Percentiles rank a stretch among this genome's conserved stretches.
Evolutionary conservation across 2,329 filamentous ascomycete genomes (phyloP).

Genomic region (Epicoccum nigrum): DNA sequence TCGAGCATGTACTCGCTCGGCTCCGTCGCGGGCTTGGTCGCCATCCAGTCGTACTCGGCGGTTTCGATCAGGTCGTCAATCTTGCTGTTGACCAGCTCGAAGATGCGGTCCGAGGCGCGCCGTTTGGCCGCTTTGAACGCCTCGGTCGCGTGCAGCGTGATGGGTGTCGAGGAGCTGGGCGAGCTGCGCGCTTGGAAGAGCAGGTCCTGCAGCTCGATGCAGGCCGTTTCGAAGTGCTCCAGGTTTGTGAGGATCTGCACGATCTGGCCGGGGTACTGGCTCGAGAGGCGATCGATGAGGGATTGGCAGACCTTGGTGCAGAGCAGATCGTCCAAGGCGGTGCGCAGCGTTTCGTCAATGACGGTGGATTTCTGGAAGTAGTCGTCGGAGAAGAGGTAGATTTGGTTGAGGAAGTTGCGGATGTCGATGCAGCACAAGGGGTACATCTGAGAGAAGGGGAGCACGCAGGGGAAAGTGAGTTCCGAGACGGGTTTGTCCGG

Average conservation of each 20-base stretch:
- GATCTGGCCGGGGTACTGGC: constrained; percentile 95
- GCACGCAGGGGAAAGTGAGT: constrained; percentile 86
- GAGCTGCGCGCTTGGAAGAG: constrained; percentile 85
- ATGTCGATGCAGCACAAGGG: constrained; percentile 98
- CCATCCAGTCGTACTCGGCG: constrained; percentile 92
- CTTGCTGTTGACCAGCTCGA: constrained; percentile 97
- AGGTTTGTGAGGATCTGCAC: constrained; percentile 98
- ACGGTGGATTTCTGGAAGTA: constrained; percentile 89
- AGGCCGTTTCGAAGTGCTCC: constrained; percentile 95
- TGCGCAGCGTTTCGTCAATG: constrained; percentile 88
- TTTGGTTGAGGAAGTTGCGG: constrained; percentile 95
- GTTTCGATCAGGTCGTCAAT: constrained; percentile 97
- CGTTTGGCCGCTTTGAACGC: constrained; percentile 91
- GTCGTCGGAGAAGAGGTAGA: constrained; percentile 96
- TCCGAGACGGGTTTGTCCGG: constrained; percentile 79
- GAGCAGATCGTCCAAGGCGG: constrained; percentile 91
- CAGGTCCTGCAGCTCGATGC: constrained; percentile 84
- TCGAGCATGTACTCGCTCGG: constrained; percentile 96
- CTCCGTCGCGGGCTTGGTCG: constrained; percentile 67
- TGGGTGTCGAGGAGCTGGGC: constrained; percentile 77
- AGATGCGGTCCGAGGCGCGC: constrained; percentile 94
- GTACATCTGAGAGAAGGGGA: constrained; percentile 99
- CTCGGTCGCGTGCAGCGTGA: constrained; percentile 81
- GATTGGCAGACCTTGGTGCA: constrained; percentile 90
- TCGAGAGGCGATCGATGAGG: constrained; percentile 83